Evolutionary conservation across 768 basidiomycete genomes (phyloP).

Genomic region (Kwoniella mangroviensis): DNA sequence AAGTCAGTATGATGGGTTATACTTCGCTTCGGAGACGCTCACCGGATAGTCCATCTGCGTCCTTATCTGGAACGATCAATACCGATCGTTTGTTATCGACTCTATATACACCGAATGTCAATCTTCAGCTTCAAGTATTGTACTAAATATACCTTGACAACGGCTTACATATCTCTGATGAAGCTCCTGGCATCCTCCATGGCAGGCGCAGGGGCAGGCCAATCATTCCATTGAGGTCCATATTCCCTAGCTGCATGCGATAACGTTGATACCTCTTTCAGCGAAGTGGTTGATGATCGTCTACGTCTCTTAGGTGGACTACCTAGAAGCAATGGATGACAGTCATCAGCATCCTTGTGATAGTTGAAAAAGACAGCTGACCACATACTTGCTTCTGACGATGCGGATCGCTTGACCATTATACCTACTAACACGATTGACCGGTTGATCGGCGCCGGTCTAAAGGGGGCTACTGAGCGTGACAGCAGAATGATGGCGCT

Average conservation of each 20-base stretch:
- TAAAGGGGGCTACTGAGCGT: neutral
- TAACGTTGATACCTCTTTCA: neutral
- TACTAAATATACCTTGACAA: too few species aligned
- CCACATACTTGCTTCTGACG: slow-evolving; percentile 6
- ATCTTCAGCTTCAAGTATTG: neutral
- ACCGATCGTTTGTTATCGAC: slow-evolving; percentile 40
- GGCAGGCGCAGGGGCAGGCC: slow-evolving; percentile 57
- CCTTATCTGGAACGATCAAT: slow-evolving; percentile 62
- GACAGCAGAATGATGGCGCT: slow-evolving; percentile 4
- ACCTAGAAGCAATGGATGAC: neutral
- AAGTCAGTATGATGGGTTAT: neutral
- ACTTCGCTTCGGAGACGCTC: neutral
- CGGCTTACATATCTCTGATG: slow-evolving; percentile 55
- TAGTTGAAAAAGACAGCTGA: neutral
- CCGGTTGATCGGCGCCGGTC: slow-evolving; percentile 12
- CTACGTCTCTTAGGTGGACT: slow-evolving; percentile 10
- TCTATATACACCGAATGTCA: slow-evolving; percentile 23
- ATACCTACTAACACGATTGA: slow-evolving; percentile 1
- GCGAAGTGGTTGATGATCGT: slow-evolving; percentile 6
- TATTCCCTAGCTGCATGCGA: slow-evolving; percentile 31
- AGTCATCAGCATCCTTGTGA: neutral
- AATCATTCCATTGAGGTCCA: slow-evolving; percentile 51
- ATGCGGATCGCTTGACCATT: slow-evolving; percentile 13
- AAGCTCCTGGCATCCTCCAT: slow-evolving; percentile 54
- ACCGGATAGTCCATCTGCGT: slow-evolving; percentile 59